A percentile compares a stretch with the other conserved stretches of the same genome.
phyloP scores from a whole-genome alignment of 2,329 filamentous ascomycete species.

The Alternaria infectoria region DNA sequence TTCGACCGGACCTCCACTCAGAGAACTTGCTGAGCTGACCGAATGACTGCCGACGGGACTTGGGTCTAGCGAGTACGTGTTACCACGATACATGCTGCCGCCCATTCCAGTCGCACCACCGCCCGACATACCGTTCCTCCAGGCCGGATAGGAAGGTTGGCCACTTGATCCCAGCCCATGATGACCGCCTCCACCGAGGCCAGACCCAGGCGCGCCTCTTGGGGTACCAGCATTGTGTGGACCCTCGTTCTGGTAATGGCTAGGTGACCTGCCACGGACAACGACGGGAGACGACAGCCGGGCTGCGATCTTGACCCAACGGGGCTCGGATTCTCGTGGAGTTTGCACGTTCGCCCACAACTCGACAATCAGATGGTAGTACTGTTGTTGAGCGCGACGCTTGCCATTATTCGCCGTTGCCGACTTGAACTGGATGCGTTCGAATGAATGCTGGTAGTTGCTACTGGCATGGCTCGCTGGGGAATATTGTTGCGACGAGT shows the following conservation, averaged over 20 bases:
- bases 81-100: slow-evolving; percentile 43
- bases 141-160: slow-evolving; percentile 51
- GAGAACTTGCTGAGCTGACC: slow-evolving; percentile 52
- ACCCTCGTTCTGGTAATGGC: slow-evolving; percentile 56
- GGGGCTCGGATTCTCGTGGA: slow-evolving; percentile 32
- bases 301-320: slow-evolving; percentile 48
- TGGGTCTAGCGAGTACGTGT: slow-evolving; percentile 47
- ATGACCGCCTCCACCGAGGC: slow-evolving; percentile 38
- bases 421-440: slow-evolving; percentile 92
- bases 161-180: slow-evolving; percentile 73
- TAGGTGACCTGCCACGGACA: slow-evolving; percentile 49
- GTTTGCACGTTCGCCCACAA: slow-evolving; percentile 49
- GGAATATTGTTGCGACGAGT: slow-evolving; percentile 42
- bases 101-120: slow-evolving; percentile 38
- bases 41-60: slow-evolving; percentile 52
- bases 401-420: slow-evolving; percentile 95
- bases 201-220: slow-evolving; percentile 42
- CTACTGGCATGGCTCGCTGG: slow-evolving; percentile 43
- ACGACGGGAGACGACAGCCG: slow-evolving; percentile 47
- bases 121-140: slow-evolving; percentile 43
- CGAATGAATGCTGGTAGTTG: slow-evolving; percentile 68
- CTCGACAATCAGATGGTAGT: slow-evolving; percentile 89
- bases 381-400: slow-evolving; percentile 86
- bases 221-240: slow-evolving; percentile 47
- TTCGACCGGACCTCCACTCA: slow-evolving; percentile 50